Base-by-base conservation (phyloP, 805 yeast genomes). In the Ogataea parapolymorpha region DNA sequence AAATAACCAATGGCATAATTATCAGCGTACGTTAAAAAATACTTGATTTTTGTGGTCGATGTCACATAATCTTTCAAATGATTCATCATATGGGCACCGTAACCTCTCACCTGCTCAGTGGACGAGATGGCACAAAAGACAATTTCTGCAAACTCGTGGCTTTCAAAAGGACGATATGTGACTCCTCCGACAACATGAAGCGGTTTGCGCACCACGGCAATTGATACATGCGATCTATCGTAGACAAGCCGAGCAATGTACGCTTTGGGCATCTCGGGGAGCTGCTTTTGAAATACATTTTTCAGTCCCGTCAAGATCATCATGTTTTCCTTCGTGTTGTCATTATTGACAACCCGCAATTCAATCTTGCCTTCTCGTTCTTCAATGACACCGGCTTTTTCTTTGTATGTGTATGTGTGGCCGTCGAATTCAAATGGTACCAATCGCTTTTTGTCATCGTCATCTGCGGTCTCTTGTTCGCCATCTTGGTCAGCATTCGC, bases 1-100 rank as follows among this genome's bases (percentile, higher is more conserved):
- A 93, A 93, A 63, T 91, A 93, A 2, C 99, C 99, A 63, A 93
- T 91, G 42, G 99, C 99, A 63, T 93, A 93, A 65, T 93, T 93
- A 70, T 93, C 99, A 4, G 99, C 99, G 67, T 93, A 91, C 1
- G 98, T 91, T 48, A 91, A 64, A 58, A 91, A 91, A 61, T 91
- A 82, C 65, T 80, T 81, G 42, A 91, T 82, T 20, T 83, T 85
- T 7, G 95, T 79, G 0, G 97, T 89, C 15, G 88, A 82, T 51
- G 88, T 73, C 29, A 93, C 97, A 62, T 91, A 93, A 64, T 93
- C 99, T 59, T 93, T 93, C 53, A 93, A 69, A 67, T 93, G 99
- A 62, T 93, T 93, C 99, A 93, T 93, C 56, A 93, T 64, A 64
- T 93, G 99, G 0, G 99, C 99, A 64, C 99, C 99, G 60, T 93